A percentile compares a stretch with the other conserved stretches of the same genome.
Evolutionary conservation across 768 basidiomycete genomes (phyloP).

Genomic region (Lyophyllum semitale): DNA sequence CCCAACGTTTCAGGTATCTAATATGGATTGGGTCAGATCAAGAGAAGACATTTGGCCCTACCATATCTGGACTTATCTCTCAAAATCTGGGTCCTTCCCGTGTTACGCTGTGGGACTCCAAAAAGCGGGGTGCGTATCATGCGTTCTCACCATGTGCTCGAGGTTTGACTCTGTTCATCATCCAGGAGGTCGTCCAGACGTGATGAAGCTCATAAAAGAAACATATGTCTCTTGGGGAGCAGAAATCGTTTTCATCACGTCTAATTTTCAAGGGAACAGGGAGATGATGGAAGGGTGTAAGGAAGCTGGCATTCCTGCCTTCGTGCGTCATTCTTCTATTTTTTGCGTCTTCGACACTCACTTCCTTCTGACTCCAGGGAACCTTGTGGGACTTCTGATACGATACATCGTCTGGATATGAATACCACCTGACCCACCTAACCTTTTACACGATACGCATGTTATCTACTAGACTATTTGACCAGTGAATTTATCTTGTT

Average conservation of each 20-base stretch:
- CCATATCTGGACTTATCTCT: constrained; percentile 72
- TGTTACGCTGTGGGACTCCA: constrained; percentile 78
- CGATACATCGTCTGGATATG: neutral
- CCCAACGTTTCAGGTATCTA: constrained; percentile 54
- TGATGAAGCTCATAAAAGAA: constrained; percentile 76
- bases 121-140: constrained; percentile 51
- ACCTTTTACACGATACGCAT: neutral
- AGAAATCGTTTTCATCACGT: constrained; percentile 84
- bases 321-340: constrained; percentile 38
- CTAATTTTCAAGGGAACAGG: constrained; percentile 73
- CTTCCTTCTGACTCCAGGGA: constrained; percentile 35
- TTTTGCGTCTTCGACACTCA: neutral
- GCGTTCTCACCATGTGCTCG: neutral
- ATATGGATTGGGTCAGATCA: constrained; percentile 88
- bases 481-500: neutral
- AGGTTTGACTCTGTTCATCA: neutral
- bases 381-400: constrained; percentile 74
- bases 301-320: constrained; percentile 66
- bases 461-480: neutral
- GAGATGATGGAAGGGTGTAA: constrained; percentile 87
- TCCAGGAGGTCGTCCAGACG: constrained; percentile 69
- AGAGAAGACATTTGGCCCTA: constrained; percentile 84
- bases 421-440: neutral
- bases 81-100: constrained; percentile 70
- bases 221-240: constrained; percentile 77